A percentile compares a stretch with the other conserved stretches of the same genome.
These are phyloP conservation scores for Penicillium italicum DNA, from an alignment of 2,329 filamentous ascomycete species.

Conservation along the genomic window DNA sequence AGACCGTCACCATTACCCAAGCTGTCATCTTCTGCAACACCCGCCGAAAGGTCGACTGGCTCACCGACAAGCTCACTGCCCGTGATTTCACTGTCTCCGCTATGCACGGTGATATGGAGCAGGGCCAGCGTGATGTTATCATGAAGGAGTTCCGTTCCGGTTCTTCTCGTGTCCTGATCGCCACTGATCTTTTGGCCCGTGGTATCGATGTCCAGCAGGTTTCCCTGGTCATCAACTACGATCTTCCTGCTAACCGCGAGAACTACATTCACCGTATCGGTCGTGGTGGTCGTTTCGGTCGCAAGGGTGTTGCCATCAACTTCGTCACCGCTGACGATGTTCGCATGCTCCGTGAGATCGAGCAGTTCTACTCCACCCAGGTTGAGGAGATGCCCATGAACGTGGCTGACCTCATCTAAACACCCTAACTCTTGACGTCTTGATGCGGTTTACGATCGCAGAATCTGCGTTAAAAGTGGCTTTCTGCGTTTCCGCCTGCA, in stretches of 20 bases:
- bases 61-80: conserved; percentile 98
- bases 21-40: conserved; percentile 99
- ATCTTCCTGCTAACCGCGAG: conserved; percentile 95
- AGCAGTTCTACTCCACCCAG: conserved; percentile 93
- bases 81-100: conserved; percentile 97
- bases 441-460: conserved; percentile 39
- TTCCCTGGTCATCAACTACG: conserved; percentile 97
- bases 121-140: conserved; percentile 96
- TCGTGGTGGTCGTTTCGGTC: conserved; percentile 88
- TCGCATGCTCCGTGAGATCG: conserved; percentile 93
- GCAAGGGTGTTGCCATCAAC: conserved; percentile 99
- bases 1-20: conserved; percentile 96
- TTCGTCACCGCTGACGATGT: conserved; percentile 99
- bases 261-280: conserved; percentile 99
- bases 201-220: conserved; percentile 99
- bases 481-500: conserved; percentile 36
- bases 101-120: conserved; percentile 99
- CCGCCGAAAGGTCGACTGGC: conserved; percentile 96
- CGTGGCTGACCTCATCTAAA: conserved; percentile 57
- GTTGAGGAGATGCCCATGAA: conserved; percentile 99
- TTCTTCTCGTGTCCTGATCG: conserved; percentile 92
- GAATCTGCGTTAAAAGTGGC: conserved; percentile 41
- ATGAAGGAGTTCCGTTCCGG: conserved; percentile 99
- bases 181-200: conserved; percentile 95
- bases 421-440: conserved; percentile 30